Base-by-base conservation (phyloP, 2,329 filamentous ascomycete species). In the Gremmenia infestans region DNA sequence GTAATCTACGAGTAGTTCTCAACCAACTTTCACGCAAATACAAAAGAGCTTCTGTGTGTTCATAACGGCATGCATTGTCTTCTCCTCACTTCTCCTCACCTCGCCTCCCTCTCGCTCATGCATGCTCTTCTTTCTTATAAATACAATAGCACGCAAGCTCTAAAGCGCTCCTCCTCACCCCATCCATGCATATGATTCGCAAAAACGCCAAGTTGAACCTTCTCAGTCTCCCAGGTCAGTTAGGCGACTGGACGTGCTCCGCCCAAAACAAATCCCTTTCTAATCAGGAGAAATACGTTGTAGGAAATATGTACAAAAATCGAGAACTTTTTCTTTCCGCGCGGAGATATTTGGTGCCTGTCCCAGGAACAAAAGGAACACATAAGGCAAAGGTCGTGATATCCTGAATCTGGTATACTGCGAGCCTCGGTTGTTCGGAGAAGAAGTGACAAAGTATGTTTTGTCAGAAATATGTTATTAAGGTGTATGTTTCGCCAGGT, bases 331-430 rank as follows among this genome's bases (percentile, higher is more conserved):
- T 45, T 45, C n/a, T n/a, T 23, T 17, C 42, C 22, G 11, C 42
- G 17, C 39, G 17, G 15, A 42, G 17, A 42, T 42, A 42, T 19
- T 42, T 42, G 15, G 15, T 42, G 39, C 15, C 15, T 17, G 39
- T 19, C 15, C 39, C 39, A n/a, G 39, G 39, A 17, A 5, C 42
- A 12, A 45, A 5, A 23, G 19, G 39, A 43, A 32, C 19, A 19
- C 9, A 28, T 22, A 35, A 35, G 23, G n/a, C 22, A 45, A 25
- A 25, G 36, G 28, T 56, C 25, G 25, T 48, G 36, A 45, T 56
- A 56, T 56, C 54, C 54, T 52, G 52, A 56, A 56, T 32, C 45
- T 22, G 43, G 39, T 42, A 22, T 32, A 9, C 12, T 52, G 19
- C 17, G 23, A 48, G 28, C 48, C 37, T 51, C 48, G 53, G 23